phyloP scores from a whole-genome alignment of 2,329 filamentous ascomycete species.

The Didymella arachidicola region DNA sequence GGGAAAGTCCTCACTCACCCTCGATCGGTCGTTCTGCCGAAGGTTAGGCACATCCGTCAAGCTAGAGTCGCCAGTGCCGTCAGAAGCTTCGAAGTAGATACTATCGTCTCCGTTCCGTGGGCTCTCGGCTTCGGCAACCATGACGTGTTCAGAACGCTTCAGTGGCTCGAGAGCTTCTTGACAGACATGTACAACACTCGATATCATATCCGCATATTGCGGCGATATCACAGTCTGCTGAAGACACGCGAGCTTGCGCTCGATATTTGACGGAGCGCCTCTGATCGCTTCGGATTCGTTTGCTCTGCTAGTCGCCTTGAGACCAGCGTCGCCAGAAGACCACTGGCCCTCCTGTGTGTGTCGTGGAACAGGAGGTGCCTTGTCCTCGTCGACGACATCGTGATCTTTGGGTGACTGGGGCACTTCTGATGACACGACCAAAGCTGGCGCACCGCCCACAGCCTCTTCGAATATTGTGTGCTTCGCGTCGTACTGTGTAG shows the following conservation, averaged over 20 bases:
- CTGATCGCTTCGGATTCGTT: neutral
- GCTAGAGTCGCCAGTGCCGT: neutral
- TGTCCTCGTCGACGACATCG: neutral
- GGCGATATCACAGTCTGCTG: neutral
- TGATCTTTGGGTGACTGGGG: neutral
- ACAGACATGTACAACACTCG: neutral
- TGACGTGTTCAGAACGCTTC: neutral
- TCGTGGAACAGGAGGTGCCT: neutral
- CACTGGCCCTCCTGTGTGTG: neutral
- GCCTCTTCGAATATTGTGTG: neutral
- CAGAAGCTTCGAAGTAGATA: constrained; percentile 6
- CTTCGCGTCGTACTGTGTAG: neutral
- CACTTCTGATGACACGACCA: neutral
- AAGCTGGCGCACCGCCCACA: neutral
- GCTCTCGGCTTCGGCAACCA: neutral
- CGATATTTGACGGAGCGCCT: neutral
- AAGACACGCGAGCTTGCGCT: neutral
- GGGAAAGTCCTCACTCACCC: neutral
- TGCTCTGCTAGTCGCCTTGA: neutral
- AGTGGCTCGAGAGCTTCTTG: neutral
- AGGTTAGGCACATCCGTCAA: neutral
- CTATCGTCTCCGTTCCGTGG: neutral
- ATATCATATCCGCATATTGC: neutral
- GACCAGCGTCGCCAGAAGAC: neutral
- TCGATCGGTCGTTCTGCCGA: neutral